Evolutionary conservation across 345 rosid species (phyloP).

Genomic region (Salix suchowensis): DNA sequence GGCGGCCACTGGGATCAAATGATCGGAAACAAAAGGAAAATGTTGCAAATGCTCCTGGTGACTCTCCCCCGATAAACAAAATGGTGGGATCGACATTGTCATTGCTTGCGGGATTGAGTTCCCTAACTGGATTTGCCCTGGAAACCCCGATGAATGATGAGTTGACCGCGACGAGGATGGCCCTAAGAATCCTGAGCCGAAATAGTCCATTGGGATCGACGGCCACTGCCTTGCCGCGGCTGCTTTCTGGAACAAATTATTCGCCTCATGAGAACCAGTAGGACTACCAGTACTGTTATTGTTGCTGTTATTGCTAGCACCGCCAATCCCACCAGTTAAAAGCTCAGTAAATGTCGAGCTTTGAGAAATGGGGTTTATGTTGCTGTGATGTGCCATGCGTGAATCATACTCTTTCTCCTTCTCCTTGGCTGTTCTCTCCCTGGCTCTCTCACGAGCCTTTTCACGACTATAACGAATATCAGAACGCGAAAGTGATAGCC

Average conservation of each 20-base stretch:
- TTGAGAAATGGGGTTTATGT: slow-evolving; percentile 40
- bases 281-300: slow-evolving; percentile 23
- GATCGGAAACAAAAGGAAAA: slow-evolving; percentile 71
- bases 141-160: slow-evolving; percentile 35
- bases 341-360: slow-evolving; percentile 76
- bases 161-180: slow-evolving; percentile 36
- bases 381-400: slow-evolving; percentile 16
- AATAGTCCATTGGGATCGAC: slow-evolving; percentile 61
- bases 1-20: slow-evolving; percentile 58
- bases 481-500: slow-evolving; percentile 67
- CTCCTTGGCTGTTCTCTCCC: slow-evolving; percentile 80
- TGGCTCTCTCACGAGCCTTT: slow-evolving; percentile 74
- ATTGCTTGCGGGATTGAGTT: slow-evolving; percentile 28
- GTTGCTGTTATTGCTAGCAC: slow-evolving; percentile 1
- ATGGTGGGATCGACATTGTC: slow-evolving; percentile 35
- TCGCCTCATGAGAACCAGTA: slow-evolving; percentile 31
- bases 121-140: slow-evolving; percentile 48
- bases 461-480: slow-evolving; percentile 55
- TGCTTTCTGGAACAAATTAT: slow-evolving; percentile 34
- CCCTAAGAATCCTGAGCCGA: slow-evolving; percentile 43
- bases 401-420: slow-evolving; percentile 49
- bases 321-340: slow-evolving; percentile 58
- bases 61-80: slow-evolving; percentile 38
- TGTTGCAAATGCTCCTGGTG: slow-evolving; percentile 46
- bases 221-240: slow-evolving; percentile 51